Percentiles rank a stretch among this genome's conserved stretches.
These are phyloP conservation scores for Stemphylium lycopersici DNA, from an alignment of 2,329 filamentous ascomycete genomes.

Conservation along the genomic window DNA sequence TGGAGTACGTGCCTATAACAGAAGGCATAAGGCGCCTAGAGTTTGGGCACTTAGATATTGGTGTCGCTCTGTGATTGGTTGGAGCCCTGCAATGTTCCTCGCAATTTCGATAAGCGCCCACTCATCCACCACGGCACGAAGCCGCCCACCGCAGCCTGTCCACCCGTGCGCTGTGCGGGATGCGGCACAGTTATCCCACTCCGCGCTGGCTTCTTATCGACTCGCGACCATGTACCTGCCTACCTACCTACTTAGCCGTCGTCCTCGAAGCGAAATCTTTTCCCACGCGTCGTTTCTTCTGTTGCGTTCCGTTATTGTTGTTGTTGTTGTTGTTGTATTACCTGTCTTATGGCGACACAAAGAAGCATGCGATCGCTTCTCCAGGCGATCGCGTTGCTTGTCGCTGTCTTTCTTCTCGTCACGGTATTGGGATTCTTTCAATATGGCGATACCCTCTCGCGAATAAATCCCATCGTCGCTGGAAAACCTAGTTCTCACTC, in stretches of 20 bases:
- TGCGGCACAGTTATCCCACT: background rate
- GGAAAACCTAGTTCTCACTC: conserved; percentile 1
- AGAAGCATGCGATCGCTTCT: conserved; percentile 19
- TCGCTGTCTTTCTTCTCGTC: conserved; percentile 15
- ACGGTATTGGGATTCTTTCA: conserved; percentile 15
- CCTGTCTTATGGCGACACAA: conserved; percentile 15
- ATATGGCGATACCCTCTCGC: conserved; percentile 12
- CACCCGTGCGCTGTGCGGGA: background rate
- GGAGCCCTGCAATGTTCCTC: background rate
- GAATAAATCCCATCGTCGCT: conserved; percentile 6
- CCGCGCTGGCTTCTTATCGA: background rate
- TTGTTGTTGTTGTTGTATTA: background rate
- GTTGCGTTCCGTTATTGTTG: background rate
- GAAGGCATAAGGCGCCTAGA: background rate
- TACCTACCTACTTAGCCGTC: background rate
- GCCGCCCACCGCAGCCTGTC: background rate
- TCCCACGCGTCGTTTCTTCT: background rate
- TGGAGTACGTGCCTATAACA: no score
- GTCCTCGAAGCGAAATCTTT: no score
- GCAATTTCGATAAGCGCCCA: background rate
- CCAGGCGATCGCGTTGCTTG: conserved; percentile 18
- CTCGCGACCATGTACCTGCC: background rate
- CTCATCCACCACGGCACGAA: background rate
- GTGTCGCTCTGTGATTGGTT: background rate
- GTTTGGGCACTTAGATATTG: background rate